A percentile compares a stretch with the other conserved stretches of the same genome.
Evolutionary conservation across 129 eudicot genomes (phyloP).

Genomic region (Helianthus annuus): HanXRQr2.0-SUNRISE NC_035441.2:130726479-130726978

Average conservation of each 20-base stretch:
- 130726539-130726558: constrained; percentile 29
- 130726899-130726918: constrained; percentile 90
- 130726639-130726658: constrained; percentile 16
- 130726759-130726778: constrained; percentile 43
- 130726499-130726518: constrained; percentile 49
- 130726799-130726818: constrained; percentile 54
- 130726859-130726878: constrained; percentile 40
- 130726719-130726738: constrained; percentile 7
- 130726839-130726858: constrained; percentile 40
- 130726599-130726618: constrained; percentile 21
- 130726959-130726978: constrained; percentile 84
- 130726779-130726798: constrained; percentile 54
- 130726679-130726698: constrained; percentile 20
- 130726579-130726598: constrained; percentile 49
- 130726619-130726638: constrained; percentile 8
- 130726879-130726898: constrained; percentile 53
- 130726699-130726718: constrained; percentile 3
- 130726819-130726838: constrained; percentile 44
- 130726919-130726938: constrained; percentile 82
- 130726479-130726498: constrained; percentile 28
- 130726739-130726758: constrained; percentile 1
- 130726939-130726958: constrained; percentile 90
- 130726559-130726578: constrained; percentile 35
- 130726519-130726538: constrained; percentile 26
- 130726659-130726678: constrained; percentile 30